phyloP scores from a whole-genome alignment of 2,329 filamentous ascomycete genomes.

The Botryotinia convoluta region DNA sequence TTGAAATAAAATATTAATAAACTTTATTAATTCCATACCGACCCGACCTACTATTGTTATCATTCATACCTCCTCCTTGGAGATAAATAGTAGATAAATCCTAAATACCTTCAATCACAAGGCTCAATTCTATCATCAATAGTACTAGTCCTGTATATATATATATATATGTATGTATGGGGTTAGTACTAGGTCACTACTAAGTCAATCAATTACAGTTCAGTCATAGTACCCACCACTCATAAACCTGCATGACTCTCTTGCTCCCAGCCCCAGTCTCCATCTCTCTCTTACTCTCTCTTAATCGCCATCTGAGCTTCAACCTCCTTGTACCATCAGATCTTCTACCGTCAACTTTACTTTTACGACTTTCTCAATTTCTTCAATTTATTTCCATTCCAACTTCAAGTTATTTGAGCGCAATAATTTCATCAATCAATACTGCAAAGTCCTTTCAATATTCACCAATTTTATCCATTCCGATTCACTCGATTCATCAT shows the following conservation, averaged over 20 bases:
- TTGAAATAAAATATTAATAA: neutral
- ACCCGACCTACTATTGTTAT: neutral
- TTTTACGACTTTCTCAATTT: neutral
- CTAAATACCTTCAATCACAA: neutral
- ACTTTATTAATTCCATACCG: neutral
- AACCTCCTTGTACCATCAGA: constrained; percentile 11
- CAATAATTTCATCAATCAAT: neutral
- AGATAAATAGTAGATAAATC: too few species aligned
- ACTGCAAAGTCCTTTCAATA: neutral
- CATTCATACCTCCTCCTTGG: neutral
- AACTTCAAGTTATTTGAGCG: too few species aligned
- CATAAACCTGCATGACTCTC: neutral
- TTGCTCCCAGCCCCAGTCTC: neutral
- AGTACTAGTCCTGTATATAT: neutral
- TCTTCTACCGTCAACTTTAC: neutral
- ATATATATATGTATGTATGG: neutral
- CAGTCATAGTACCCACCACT: neutral
- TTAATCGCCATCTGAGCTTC: constrained; percentile 10
- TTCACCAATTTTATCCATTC: too few species aligned
- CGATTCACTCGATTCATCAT: neutral
- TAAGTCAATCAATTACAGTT: neutral
- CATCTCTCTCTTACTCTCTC: neutral
- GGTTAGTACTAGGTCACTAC: neutral
- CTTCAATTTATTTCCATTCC: neutral
- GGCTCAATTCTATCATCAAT: neutral